These are phyloP conservation scores for Kluyveromyces aestuarii DNA, from an alignment of 805 yeast species.

Conservation along the genomic window DNA sequence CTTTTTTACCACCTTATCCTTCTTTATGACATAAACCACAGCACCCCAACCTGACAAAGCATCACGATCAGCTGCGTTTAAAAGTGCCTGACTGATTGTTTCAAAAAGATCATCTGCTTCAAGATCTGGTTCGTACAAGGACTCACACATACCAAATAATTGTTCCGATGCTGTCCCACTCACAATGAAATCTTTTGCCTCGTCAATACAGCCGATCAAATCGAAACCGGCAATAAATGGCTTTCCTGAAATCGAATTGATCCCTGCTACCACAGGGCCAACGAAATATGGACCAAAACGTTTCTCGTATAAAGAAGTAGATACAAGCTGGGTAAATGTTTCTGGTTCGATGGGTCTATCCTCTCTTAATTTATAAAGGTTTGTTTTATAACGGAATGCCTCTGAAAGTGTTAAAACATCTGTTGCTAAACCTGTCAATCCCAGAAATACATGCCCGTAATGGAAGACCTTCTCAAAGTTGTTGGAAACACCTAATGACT, in stretches of 20 bases:
- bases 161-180: conserved; percentile 97
- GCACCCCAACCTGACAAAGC: conserved; percentile 99
- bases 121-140: conserved; percentile 85
- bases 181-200: conserved; percentile 88
- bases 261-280: conserved; percentile 95
- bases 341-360: conserved; percentile 90
- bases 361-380: conserved; percentile 82
- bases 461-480: conserved; percentile 88
- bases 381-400: conserved; percentile 73
- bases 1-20: conserved; percentile 83
- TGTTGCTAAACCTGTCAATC: conserved; percentile 90
- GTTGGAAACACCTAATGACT: conserved; percentile 84
- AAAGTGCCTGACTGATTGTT: conserved; percentile 85
- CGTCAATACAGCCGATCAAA: conserved; percentile 92
- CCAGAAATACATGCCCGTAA: conserved; percentile 78
- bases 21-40: conserved; percentile 81
- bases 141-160: conserved; percentile 96
- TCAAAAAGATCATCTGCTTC: conserved; percentile 95
- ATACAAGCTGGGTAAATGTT: conserved; percentile 85
- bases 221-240: conserved; percentile 96
- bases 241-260: conserved; percentile 67
- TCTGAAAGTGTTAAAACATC: conserved; percentile 85
- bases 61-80: conserved; percentile 95
- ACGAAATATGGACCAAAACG: conserved; percentile 95
- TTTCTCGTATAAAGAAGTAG: conserved; percentile 80